Conservation (phyloP, 805 yeast genomes). For the Zygosaccharomyces lentus region DNA sequence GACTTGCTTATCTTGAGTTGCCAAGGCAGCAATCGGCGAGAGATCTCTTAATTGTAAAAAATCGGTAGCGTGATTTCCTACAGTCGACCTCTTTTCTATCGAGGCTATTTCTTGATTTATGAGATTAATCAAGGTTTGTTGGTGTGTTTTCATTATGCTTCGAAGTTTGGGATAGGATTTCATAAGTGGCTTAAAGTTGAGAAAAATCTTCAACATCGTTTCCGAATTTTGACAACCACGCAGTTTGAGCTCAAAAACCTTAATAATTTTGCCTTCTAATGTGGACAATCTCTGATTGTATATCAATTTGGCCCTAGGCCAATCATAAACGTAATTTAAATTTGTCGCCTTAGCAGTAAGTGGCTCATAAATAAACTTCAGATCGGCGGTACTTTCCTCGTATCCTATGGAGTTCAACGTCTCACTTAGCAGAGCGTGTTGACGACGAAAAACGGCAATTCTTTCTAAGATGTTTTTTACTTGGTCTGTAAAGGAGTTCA, state of each 20-base stretch:
- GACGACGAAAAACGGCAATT: conserved; percentile 44
- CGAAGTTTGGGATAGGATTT: conserved; percentile 48
- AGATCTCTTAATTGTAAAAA: conserved; percentile 42
- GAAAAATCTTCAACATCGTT: conserved; percentile 51
- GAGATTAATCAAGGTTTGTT: conserved; percentile 44
- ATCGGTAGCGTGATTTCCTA: conserved; percentile 35
- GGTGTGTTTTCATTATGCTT: conserved; percentile 58
- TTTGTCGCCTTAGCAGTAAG: conserved; percentile 40
- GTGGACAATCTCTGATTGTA: conserved; percentile 43
- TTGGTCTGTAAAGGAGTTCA: conserved; percentile 42
- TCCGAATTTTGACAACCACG: conserved; percentile 37
- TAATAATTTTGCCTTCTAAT: conserved; percentile 46
- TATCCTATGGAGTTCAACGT: conserved; percentile 32
- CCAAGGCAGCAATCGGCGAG: conserved; percentile 43
- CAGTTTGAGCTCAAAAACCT: conserved; percentile 38
- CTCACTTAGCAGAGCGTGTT: conserved; percentile 48
- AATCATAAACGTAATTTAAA: not conserved
- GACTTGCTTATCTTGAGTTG: conserved; percentile 53
- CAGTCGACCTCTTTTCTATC: conserved; percentile 40
- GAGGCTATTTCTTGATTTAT: conserved; percentile 45
- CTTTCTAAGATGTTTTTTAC: conserved; percentile 43
- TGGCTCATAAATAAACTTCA: conserved; percentile 41
- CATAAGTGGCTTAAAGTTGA: conserved; percentile 45
- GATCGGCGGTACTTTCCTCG: conserved; percentile 28
- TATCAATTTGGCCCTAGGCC: conserved; percentile 40